Conservation (phyloP, 441 rosid species). For the Biscutella laevigata region DNA sequence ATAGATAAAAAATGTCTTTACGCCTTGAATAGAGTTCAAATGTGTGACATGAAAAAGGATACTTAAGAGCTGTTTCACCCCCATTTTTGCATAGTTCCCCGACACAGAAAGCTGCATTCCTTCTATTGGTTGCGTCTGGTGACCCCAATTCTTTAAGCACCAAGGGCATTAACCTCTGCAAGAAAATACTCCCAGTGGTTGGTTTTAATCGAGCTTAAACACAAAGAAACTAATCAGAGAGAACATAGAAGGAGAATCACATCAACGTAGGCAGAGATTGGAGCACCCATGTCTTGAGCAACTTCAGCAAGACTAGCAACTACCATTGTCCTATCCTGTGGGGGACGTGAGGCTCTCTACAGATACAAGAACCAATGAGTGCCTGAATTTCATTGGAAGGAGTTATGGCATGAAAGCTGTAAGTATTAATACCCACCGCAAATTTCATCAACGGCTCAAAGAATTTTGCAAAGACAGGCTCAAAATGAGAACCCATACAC, state of each 20-base stretch:
- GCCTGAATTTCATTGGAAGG: conserved; percentile 4
- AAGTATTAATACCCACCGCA: conserved; percentile 49
- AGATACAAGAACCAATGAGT: conserved; percentile 27
- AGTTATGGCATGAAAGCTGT: neutral
- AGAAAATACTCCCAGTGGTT: conserved; percentile 12
- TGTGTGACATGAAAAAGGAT: conserved; percentile 40
- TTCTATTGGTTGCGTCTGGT: conserved; percentile 80
- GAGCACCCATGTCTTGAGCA: conserved; percentile 95
- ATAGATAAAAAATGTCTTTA: neutral
- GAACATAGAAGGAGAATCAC: conserved; percentile 33
- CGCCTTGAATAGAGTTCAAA: neutral
- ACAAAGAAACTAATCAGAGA: conserved; percentile 16
- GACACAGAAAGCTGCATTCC: conserved; percentile 97
- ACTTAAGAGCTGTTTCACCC: conserved; percentile 74
- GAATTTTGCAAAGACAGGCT: conserved; percentile 67
- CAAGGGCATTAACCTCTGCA: conserved; percentile 85
- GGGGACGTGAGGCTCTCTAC: conserved; percentile 85
- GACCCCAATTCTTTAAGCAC: conserved; percentile 86
- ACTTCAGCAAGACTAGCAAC: conserved; percentile 98
- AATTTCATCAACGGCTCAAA: conserved; percentile 95
- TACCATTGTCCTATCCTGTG: conserved; percentile 92
- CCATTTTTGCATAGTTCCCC: conserved; percentile 98
- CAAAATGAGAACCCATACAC: conserved; percentile 90
- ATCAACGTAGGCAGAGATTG: conserved; percentile 77
- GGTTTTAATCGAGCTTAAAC: conserved; percentile 22